These are phyloP conservation scores for Apium graveolens DNA, from an alignment of 129 eudicot genomes.

Conservation along the genomic window DNA sequence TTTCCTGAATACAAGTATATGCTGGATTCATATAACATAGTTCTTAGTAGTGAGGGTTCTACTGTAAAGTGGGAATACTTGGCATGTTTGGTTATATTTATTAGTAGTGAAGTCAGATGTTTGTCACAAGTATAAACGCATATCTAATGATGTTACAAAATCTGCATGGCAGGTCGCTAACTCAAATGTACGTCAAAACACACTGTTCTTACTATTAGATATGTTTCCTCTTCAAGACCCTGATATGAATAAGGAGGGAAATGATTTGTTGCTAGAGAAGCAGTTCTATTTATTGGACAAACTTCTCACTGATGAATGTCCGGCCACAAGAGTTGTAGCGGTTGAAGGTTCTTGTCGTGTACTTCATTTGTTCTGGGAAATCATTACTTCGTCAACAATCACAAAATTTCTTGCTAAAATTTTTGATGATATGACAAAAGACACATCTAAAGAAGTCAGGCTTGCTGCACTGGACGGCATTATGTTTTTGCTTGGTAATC, in stretches of 20 bases:
- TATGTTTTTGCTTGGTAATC: slow-evolving; percentile 80
- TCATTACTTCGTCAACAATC: slow-evolving; percentile 68
- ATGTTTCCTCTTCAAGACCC: slow-evolving; percentile 97
- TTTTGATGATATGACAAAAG: slow-evolving; percentile 74
- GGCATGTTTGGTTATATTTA: not conserved
- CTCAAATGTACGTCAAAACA: slow-evolving; percentile 93
- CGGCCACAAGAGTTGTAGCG: slow-evolving; percentile 83
- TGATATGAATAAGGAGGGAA: slow-evolving; percentile 72
- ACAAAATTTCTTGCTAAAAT: slow-evolving; percentile 66
- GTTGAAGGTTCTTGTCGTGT: slow-evolving; percentile 93
- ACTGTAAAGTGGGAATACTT: not conserved
- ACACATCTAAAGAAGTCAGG: slow-evolving; percentile 59
- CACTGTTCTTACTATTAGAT: slow-evolving; percentile 75
- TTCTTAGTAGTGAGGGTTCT: not conserved
- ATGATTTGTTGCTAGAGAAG: slow-evolving; percentile 64
- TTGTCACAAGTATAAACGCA: not conserved
- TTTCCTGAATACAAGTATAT: not conserved
- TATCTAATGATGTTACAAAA: not conserved
- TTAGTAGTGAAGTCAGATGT: not conserved
- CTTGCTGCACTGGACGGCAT: slow-evolving; percentile 85
- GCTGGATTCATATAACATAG: not conserved
- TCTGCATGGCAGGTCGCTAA: slow-evolving; percentile 72
- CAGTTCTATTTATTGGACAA: slow-evolving; percentile 78
- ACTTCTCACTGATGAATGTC: slow-evolving; percentile 77
- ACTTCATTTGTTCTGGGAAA: slow-evolving; percentile 90